phyloP scores from a whole-genome alignment of 495 filamentous ascomycete species.

The Penicillium atrosanguineum region DNA sequence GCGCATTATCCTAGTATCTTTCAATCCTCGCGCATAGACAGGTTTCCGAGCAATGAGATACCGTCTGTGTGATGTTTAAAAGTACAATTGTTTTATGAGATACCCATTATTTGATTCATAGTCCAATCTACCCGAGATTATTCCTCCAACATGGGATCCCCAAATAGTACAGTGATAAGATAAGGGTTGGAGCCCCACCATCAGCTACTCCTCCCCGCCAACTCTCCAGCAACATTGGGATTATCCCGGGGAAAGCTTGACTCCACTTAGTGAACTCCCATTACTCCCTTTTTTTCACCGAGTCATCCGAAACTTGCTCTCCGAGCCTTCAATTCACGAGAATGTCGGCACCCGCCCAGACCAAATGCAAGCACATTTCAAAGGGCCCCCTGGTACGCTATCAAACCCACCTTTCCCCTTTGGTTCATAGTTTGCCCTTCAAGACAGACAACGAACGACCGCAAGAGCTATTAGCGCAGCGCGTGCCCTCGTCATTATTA shows the following conservation, averaged over 20 bases:
- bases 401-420: slow-evolving; percentile 12
- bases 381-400: slow-evolving; percentile 45
- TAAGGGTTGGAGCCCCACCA: neutral
- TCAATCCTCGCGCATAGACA: slow-evolving; percentile 27
- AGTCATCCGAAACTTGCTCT: neutral
- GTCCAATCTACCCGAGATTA: neutral
- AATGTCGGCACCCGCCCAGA: slow-evolving; percentile 25
- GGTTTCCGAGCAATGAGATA: slow-evolving; percentile 24
- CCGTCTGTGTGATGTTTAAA: neutral
- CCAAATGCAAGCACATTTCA: slow-evolving; percentile 47
- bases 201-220: neutral
- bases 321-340: neutral
- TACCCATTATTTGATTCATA: neutral
- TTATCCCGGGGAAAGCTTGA: slow-evolving; percentile 2
- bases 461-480: neutral
- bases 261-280: neutral
- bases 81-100: neutral
- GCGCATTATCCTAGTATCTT: slow-evolving; percentile 19
- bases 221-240: slow-evolving; percentile 1
- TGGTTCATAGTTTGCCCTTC: neutral
- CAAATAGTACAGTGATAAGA: neutral
- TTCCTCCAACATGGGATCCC: neutral
- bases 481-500: neutral
- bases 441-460: neutral
- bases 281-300: neutral